phyloP scores from a whole-genome alignment of 768 basidiomycete species.

The Mycena metata region DNA sequence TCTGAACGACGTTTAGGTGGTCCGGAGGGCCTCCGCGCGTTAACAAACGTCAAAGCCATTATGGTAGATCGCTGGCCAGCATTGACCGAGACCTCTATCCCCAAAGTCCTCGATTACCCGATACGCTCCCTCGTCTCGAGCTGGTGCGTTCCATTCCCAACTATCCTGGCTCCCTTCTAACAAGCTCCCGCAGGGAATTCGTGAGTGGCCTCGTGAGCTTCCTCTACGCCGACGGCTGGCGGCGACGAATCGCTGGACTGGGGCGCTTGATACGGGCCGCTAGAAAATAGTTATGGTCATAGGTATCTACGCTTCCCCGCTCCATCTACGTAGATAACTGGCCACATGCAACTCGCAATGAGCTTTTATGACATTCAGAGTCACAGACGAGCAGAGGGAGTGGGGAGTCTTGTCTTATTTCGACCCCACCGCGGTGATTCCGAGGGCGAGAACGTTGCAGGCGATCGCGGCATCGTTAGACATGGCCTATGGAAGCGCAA shows the following conservation, averaged over 20 bases:
- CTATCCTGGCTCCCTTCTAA: background rate
- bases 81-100: conserved; percentile 87
- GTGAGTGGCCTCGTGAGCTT: conserved; percentile 63
- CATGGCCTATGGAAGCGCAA: background rate
- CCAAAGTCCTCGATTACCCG: conserved; percentile 88
- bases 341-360: conserved; percentile 1
- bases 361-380: conserved; percentile 4
- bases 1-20: conserved; percentile 69
- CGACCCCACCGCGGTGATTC: background rate
- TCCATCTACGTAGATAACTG: background rate
- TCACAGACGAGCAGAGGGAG: background rate
- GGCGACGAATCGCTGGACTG: conserved; percentile 60
- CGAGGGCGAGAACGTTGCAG: background rate
- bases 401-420: no score
- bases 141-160: conserved; percentile 66
- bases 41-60: conserved; percentile 92
- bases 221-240: conserved; percentile 67
- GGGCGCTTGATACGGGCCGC: conserved; percentile 53
- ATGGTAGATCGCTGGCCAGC: conserved; percentile 90
- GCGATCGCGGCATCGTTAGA: background rate
- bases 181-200: conserved; percentile 59
- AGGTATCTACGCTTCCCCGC: background rate
- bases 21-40: conserved; percentile 89
- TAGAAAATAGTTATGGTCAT: conserved; percentile 43
- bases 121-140: conserved; percentile 78